phyloP scores from a whole-genome alignment of 148 eudicot genomes.

The Persicaria tinctoria region DNA sequence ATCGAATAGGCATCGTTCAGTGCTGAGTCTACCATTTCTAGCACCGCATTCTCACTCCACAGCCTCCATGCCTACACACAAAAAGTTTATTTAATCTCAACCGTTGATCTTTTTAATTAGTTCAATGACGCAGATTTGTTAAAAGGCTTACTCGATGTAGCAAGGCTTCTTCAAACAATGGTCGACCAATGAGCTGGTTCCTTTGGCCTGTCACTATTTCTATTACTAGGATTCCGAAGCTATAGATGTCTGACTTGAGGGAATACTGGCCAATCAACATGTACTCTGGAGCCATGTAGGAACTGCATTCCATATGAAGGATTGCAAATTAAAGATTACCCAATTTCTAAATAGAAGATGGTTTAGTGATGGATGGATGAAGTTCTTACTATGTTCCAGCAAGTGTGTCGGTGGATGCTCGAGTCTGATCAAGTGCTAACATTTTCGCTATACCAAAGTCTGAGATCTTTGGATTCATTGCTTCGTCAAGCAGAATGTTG shows the following conservation, averaged over 20 bases:
- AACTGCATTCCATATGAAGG: not conserved
- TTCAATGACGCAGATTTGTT: too few relatives aligned
- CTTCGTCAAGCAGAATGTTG: conserved; percentile 20
- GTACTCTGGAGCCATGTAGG: not conserved
- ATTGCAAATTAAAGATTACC: too few relatives aligned
- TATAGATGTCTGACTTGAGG: not conserved
- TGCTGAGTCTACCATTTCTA: not conserved
- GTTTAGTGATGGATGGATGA: not conserved
- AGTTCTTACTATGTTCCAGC: not conserved
- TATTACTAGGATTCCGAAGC: not conserved
- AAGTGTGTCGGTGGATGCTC: not conserved
- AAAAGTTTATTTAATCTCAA: not conserved
- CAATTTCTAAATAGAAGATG: too few relatives aligned
- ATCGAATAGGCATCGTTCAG: not conserved
- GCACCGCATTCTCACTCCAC: not conserved
- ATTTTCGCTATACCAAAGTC: conserved; percentile 10
- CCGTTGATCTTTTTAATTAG: too few relatives aligned
- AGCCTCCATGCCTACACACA: not conserved
- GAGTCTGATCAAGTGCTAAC: not conserved
- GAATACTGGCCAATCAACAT: not conserved
- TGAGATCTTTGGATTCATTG: conserved; percentile 27
- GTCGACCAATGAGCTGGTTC: not conserved
- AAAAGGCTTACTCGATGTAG: not conserved
- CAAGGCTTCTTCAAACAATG: not conserved
- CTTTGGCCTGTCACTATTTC: not conserved